Evolutionary conservation across 306 rosid genomes (phyloP).

Genomic region (Canavalia gladiata): DNA sequence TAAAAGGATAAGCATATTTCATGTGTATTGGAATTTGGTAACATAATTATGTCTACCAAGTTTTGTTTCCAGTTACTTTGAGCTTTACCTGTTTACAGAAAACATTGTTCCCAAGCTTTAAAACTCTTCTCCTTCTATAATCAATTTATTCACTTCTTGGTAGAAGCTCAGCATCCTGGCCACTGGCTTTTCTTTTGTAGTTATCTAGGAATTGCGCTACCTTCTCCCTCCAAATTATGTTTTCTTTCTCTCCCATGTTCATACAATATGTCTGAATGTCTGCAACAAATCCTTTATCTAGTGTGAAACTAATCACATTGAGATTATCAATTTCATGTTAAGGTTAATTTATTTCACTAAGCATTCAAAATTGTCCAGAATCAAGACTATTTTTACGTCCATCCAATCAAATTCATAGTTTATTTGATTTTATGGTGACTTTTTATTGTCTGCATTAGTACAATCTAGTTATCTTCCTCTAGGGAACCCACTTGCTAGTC

Average conservation of each 20-base stretch:
- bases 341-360: neutral
- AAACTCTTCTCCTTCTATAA: constrained; percentile 24
- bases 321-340: constrained; percentile 4
- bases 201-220: neutral
- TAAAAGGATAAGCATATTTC: constrained; percentile 24
- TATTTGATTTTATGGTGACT: neutral
- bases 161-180: constrained; percentile 20
- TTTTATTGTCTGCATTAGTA: neutral
- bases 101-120: constrained; percentile 12
- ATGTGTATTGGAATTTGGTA: neutral
- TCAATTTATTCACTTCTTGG: constrained; percentile 7
- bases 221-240: constrained; percentile 10
- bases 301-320: neutral
- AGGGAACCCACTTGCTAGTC: neutral
- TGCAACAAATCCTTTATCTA: constrained; percentile 6
- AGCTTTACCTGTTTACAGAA: constrained; percentile 20
- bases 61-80: neutral
- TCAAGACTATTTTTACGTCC: neutral
- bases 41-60: constrained; percentile 11
- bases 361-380: neutral
- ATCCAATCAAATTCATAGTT: neutral
- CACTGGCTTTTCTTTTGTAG: constrained; percentile 5
- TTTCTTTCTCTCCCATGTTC: constrained; percentile 8
- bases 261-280: neutral
- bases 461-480: constrained; percentile 2